These are phyloP conservation scores for Scutellaria baicalensis DNA, from an alignment of 257 asterid species.

Conservation along the genomic window DNA sequence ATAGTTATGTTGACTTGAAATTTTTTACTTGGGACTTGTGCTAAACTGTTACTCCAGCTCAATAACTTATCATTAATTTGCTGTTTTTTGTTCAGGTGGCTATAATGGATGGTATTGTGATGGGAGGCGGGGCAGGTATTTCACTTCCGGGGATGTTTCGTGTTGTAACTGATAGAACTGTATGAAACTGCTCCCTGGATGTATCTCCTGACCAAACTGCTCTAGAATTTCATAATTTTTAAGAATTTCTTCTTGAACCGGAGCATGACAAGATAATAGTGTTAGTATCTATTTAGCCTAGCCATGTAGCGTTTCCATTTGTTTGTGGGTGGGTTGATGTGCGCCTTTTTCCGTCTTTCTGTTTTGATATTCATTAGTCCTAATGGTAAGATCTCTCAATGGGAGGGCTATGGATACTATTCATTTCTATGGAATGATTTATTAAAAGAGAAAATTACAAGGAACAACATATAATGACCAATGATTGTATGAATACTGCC, in stretches of 20 bases:
- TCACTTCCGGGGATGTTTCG: conserved; percentile 97
- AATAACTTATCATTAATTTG: background rate
- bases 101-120: conserved; percentile 79
- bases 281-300: background rate
- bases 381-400: no score
- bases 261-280: background rate
- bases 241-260: conserved; percentile 1
- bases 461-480: no score
- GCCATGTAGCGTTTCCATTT: no score
- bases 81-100: conserved; percentile 71
- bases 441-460: no score
- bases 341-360: no score
- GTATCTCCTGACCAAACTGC: conserved; percentile 5
- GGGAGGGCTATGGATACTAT: no score
- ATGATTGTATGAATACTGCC: no score
- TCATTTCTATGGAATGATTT: no score
- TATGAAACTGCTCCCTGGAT: conserved; percentile 49
- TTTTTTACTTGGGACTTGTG: conserved; percentile 6
- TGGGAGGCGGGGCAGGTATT: conserved; percentile 98
- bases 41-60: background rate
- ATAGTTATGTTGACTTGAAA: background rate
- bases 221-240: background rate
- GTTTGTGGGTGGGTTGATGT: no score
- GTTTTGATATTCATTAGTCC: no score
- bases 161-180: conserved; percentile 92